Evolutionary conservation across 495 filamentous ascomycete species (phyloP), one percentile per base, ranked within the genome.

Genomic region (Pseudomonodictys pantanalensis): DNA sequence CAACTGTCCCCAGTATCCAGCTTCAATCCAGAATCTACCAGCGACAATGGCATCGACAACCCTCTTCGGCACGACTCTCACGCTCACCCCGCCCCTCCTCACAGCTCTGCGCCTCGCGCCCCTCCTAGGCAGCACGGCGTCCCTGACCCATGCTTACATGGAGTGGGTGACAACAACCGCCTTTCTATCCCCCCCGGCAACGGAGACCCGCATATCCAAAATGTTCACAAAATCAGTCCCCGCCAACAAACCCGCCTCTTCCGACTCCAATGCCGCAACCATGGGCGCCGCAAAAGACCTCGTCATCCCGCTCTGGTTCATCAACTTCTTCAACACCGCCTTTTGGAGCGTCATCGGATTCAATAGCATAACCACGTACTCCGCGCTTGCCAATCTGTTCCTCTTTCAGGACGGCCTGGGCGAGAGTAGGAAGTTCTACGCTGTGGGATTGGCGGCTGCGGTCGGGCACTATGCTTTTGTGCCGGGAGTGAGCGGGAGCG

Each of bases 381-480:
- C 52, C 15, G 41, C 52, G 39, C 24, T 47, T 4, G 52, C 52
- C 10, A 56, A 56, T 23, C 25, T 56, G 22, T 56, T 25, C 28
- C 18, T 56, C 12, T 46, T 56, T 18, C 52, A 26, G 5, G 24
- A 24, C 1, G 39, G 25, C 25, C 41, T 56, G 1, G 39, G 39
- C 1, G 25, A 7, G 3, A 3, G 22, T 1, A 30, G 20, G 25
- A 42, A 15, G 24, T 33, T 46, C 4, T 56, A 46, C 17, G 41
- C 23, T 8, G n/a, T 3, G n/a, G 52, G 52, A 8, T 8, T 47
- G 24, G 52, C 11, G 7, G 23, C 26, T 7, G 52, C 52, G 26
- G 3, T 56, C n/a, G 52, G n/a, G 23, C 52, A 56, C 35, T 56
- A 46, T 47, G 52, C 29, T 1, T 45, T 45, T 38, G 41, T 56